Evolutionary conservation across 2,329 filamentous ascomycete genomes (phyloP), one percentile per base, ranked within the genome.

Genomic region (Penicillium digitatum): DNA sequence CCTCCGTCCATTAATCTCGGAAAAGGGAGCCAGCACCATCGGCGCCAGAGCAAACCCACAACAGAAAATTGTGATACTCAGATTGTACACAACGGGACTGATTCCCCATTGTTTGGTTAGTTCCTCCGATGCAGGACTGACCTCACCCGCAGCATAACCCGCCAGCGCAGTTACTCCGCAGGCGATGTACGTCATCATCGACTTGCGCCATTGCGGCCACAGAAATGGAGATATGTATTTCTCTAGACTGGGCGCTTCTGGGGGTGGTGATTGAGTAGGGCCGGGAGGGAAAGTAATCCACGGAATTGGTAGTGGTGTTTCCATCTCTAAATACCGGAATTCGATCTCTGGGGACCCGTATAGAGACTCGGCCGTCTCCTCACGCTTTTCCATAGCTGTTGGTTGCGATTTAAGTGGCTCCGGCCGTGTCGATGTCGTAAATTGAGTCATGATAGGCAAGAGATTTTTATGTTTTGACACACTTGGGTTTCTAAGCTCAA

Each of bases 1-100:
- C 52, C 89, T 85, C 2, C 92, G 84, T 3, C 92, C 92, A 72
- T 94, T 90, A 69, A 95, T 87, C 73, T 96, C 92, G 0, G 87
- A 90, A 61, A 96, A 87, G 0, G 92, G 92, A 0, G 92, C 92
- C 0, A 96, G 81, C 0, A 90, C 79, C 91, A 96, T 96, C 0
- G 92, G 92, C 0, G 89, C 88, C 24, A 91, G 72, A 0, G 82
- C 90, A 62, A 96, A 96, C 3, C 92, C 91, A 32, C 81, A 66
- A 43, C 89, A 94, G 72, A 94, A 96, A 0, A 84, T 82, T 0
- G 91, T 95, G 57, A 96, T 89, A 32, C 90, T 90, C 1, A 85
- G 78, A 5, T 88, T 76, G n/a, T 86, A 81, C 1, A 85, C 85
- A n/a, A 87, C 79, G 10, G 78, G 76, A 37, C 84, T 86, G 0